Percentiles rank a stretch among this genome's conserved stretches.
Evolutionary conservation across 2,329 filamentous ascomycete genomes (phyloP).

Genomic region (Aspergillus tubingensis): DNA sequence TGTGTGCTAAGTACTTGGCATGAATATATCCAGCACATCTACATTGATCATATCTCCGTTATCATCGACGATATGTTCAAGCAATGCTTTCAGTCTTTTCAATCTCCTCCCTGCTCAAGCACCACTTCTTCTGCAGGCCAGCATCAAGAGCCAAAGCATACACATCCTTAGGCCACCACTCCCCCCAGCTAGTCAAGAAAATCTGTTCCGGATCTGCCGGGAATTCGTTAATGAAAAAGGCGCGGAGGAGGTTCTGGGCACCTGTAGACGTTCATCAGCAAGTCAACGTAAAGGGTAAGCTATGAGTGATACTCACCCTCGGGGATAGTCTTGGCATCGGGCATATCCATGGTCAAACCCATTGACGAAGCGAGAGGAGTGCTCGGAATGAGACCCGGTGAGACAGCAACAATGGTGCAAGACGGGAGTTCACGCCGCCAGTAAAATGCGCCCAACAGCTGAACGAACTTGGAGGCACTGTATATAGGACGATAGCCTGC

Average conservation of each 20-base stretch:
- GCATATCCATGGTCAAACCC: background rate
- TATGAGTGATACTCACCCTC: background rate
- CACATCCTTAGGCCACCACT: constrained; percentile 32
- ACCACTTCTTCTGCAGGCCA: constrained; percentile 28
- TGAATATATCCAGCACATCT: too few relatives aligned
- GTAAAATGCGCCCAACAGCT: constrained; percentile 26
- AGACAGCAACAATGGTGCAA: constrained; percentile 27
- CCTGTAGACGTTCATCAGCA: constrained; percentile 13
- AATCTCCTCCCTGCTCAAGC: constrained; percentile 26
- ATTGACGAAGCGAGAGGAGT: background rate
- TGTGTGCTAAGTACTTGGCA: too few relatives aligned
- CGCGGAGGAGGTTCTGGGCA: constrained; percentile 27
- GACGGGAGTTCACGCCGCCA: constrained; percentile 27
- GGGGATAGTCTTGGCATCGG: background rate
- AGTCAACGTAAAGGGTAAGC: background rate
- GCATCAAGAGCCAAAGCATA: constrained; percentile 24
- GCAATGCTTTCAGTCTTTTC: constrained; percentile 21
- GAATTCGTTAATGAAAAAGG: constrained; percentile 20
- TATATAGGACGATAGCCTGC: constrained; percentile 22
- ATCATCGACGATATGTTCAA: background rate
- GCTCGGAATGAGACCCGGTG: constrained; percentile 19
- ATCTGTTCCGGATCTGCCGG: constrained; percentile 27
- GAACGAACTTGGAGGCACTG: constrained; percentile 29
- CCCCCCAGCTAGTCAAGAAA: constrained; percentile 32
- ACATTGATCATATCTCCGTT: too few relatives aligned